phyloP scores from a whole-genome alignment of 1,139 yeast species.

The Pichia sp. region DNA sequence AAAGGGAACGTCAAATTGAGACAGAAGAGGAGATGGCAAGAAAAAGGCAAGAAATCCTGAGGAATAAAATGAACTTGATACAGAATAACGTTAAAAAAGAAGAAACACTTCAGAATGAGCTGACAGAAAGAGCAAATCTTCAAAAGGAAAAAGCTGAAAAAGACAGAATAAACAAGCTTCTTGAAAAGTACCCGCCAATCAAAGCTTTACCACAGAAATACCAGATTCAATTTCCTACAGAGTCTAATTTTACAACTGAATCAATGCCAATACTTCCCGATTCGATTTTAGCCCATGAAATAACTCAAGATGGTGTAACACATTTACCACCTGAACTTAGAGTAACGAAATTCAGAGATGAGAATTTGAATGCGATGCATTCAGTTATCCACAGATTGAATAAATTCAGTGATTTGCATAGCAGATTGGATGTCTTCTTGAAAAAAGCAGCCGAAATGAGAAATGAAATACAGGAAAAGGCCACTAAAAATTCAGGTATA shows the following conservation, averaged over 20 bases:
- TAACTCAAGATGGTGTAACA: constrained; percentile 6
- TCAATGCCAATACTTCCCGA: constrained; percentile 10
- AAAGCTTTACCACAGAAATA: constrained; percentile 17
- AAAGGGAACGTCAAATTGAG: neutral
- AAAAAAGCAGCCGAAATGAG: constrained; percentile 8
- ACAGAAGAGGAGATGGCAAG: neutral
- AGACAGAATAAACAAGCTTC: constrained; percentile 8
- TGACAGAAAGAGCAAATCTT: neutral
- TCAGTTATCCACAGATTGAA: constrained; percentile 13
- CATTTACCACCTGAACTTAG: constrained; percentile 1
- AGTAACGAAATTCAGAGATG: constrained; percentile 7
- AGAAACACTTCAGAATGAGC: neutral
- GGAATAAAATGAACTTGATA: constrained; percentile 4
- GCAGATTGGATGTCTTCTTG: constrained; percentile 8
- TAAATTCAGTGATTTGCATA: constrained; percentile 11
- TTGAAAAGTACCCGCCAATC: constrained; percentile 13
- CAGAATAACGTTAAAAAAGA: constrained; percentile 7
- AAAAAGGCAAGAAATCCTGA: constrained; percentile 10
- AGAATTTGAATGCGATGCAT: constrained; percentile 8
- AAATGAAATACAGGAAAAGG: constrained; percentile 10
- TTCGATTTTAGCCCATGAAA: constrained; percentile 9
- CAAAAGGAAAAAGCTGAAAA: constrained; percentile 5
- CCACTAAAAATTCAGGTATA: constrained; percentile 3
- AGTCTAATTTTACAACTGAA: neutral
- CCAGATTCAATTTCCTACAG: constrained; percentile 10